A percentile compares a stretch with the other conserved stretches of the same genome.
phyloP scores from a whole-genome alignment of 768 basidiomycete species.

The Gyrodon lividus region DNA sequence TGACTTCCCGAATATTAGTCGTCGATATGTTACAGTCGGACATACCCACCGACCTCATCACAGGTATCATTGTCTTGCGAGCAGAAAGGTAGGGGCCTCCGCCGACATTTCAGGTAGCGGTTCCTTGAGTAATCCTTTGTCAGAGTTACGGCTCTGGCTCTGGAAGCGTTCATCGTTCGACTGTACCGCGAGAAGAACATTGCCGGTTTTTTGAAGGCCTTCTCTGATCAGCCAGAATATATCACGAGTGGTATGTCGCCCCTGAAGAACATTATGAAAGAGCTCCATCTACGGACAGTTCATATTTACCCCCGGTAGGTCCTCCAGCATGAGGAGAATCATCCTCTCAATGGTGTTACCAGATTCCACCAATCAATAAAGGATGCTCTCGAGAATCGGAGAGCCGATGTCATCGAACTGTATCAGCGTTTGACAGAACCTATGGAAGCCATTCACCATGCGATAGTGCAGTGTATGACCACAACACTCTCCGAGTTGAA shows the following conservation, averaged over 20 bases:
- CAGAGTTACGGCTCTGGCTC: slow-evolving; percentile 80
- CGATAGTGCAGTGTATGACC: slow-evolving; percentile 92
- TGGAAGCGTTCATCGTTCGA: slow-evolving; percentile 92
- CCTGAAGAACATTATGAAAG: slow-evolving; percentile 88
- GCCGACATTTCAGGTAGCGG: not conserved
- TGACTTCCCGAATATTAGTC: slow-evolving; percentile 91
- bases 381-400: slow-evolving; percentile 72
- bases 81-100: slow-evolving; percentile 70
- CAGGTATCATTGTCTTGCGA: slow-evolving; percentile 87
- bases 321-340: not conserved
- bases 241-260: slow-evolving; percentile 93
- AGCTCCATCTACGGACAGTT: slow-evolving; percentile 84
- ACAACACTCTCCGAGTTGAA: slow-evolving; percentile 87
- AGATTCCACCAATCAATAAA: slow-evolving; percentile 93
- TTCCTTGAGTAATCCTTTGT: not conserved
- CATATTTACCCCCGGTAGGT: slow-evolving; percentile 87
- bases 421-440: slow-evolving; percentile 80
- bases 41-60: slow-evolving; percentile 81
- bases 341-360: not conserved
- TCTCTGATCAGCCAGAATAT: slow-evolving; percentile 94
- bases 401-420: slow-evolving; percentile 90
- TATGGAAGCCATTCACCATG: slow-evolving; percentile 92
- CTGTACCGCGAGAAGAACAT: slow-evolving; percentile 88
- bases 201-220: slow-evolving; percentile 91
- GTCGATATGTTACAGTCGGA: slow-evolving; percentile 91